Percentiles rank a stretch among this genome's conserved stretches.
Conservation (phyloP, 2,329 filamentous ascomycete genomes). For the Colletotrichum sp. region DNA sequence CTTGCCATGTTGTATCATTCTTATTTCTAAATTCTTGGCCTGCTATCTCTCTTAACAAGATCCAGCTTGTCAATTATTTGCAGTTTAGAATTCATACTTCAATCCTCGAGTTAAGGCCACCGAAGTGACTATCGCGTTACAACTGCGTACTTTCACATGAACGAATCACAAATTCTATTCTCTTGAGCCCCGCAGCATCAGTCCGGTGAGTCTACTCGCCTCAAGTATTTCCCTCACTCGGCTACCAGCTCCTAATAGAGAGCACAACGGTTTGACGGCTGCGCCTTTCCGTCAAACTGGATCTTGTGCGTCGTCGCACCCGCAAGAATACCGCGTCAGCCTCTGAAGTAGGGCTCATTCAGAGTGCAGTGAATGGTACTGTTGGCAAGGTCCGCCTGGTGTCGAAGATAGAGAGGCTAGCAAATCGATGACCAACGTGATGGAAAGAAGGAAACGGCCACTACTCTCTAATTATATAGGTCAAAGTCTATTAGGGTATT, state of each 20-base stretch:
- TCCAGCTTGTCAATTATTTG: background rate
- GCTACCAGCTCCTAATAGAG: background rate
- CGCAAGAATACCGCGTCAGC: background rate
- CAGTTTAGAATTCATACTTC: background rate
- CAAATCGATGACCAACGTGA: background rate
- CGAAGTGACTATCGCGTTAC: background rate
- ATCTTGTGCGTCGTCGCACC: background rate
- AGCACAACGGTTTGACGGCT: background rate
- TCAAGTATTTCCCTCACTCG: background rate
- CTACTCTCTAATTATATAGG: background rate
- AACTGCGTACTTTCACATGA: background rate
- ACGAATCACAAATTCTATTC: background rate
- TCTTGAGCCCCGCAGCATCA: background rate
- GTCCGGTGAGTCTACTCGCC: accelerated
- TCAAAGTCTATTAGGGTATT: background rate
- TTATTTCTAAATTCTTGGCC: background rate
- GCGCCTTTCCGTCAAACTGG: background rate
- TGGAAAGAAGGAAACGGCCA: background rate
- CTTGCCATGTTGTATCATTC: background rate
- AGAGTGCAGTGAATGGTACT: background rate
- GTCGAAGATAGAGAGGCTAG: background rate
- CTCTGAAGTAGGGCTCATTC: background rate
- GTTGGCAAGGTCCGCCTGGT: background rate
- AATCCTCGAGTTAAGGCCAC: background rate
- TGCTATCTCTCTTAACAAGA: background rate